These are phyloP conservation scores for Kitagawia praeruptora DNA, from an alignment of 129 eudicot genomes.

Conservation along the genomic window DNA sequence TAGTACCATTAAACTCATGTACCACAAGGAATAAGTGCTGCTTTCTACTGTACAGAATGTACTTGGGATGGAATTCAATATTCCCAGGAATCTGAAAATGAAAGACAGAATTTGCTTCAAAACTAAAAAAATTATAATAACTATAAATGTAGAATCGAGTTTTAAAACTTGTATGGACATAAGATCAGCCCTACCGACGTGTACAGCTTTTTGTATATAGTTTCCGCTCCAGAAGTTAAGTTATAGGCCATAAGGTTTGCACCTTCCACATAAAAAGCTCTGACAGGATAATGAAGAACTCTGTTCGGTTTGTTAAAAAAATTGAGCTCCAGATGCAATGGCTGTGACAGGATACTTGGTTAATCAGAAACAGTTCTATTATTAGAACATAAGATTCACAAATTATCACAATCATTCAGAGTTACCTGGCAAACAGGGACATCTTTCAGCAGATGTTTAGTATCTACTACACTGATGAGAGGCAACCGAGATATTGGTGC, in stretches of 20 bases:
- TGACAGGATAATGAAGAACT: constrained; percentile 87
- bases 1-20: constrained; percentile 69
- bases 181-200: constrained; percentile 53
- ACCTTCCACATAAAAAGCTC: constrained; percentile 91
- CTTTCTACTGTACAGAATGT: constrained; percentile 73
- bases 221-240: constrained; percentile 72
- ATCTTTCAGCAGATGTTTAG: constrained; percentile 64
- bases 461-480: constrained; percentile 74
- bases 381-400: constrained; percentile 1
- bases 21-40: constrained; percentile 82
- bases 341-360: constrained; percentile 39
- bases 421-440: constrained; percentile 94
- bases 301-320: constrained; percentile 85
- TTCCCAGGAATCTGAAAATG: constrained; percentile 78
- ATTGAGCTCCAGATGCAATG: constrained; percentile 87
- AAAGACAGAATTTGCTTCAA: constrained; percentile 11
- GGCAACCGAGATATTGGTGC: constrained; percentile 90
- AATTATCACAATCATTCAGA: not conserved
- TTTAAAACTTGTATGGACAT: constrained; percentile 11
- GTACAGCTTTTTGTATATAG: constrained; percentile 86
- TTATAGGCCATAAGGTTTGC: constrained; percentile 93
- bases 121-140: not conserved
- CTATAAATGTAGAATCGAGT: not conserved
- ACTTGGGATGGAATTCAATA: constrained; percentile 62
- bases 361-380: constrained; percentile 15